A percentile compares a stretch with the other conserved stretches of the same genome.
phyloP scores from a whole-genome alignment of 768 basidiomycete genomes.

The Pulveroboletus frians region DNA sequence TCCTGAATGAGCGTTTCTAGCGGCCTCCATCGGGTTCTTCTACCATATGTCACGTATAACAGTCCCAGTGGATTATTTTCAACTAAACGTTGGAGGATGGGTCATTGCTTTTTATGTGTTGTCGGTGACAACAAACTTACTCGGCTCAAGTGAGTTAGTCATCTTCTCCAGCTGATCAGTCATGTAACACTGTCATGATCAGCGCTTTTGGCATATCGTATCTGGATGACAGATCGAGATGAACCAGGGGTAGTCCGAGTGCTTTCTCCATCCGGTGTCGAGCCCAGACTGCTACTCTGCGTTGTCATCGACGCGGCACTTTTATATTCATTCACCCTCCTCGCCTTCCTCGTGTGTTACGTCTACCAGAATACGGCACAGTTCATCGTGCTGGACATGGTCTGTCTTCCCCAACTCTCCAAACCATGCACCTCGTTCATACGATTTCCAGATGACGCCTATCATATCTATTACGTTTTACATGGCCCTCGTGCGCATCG shows the following conservation, averaged over 20 bases:
- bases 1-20: constrained; percentile 1
- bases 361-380: constrained; percentile 2
- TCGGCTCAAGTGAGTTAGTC: constrained; percentile 16
- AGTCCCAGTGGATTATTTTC: not conserved
- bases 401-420: not conserved
- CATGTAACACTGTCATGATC: not conserved
- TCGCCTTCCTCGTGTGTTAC: constrained; percentile 11
- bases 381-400: constrained; percentile 19
- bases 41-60: not conserved
- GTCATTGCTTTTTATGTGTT: constrained; percentile 14
- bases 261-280: constrained; percentile 4
- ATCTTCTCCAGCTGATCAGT: not conserved
- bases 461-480: constrained; percentile 21
- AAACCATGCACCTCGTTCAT: not conserved
- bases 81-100: constrained; percentile 6
- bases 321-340: constrained; percentile 15
- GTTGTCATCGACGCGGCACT: constrained; percentile 12
- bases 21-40: constrained; percentile 8
- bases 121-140: constrained; percentile 18
- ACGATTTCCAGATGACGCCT: constrained; percentile 10
- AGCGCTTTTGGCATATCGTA: constrained; percentile 17
- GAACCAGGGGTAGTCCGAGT: constrained; percentile 9
- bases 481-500: constrained; percentile 17
- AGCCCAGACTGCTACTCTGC: constrained; percentile 9
- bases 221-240: constrained; percentile 9